phyloP scores from a whole-genome alignment of 2,329 filamentous ascomycete species.

The Calonectria leucothoes region DNA sequence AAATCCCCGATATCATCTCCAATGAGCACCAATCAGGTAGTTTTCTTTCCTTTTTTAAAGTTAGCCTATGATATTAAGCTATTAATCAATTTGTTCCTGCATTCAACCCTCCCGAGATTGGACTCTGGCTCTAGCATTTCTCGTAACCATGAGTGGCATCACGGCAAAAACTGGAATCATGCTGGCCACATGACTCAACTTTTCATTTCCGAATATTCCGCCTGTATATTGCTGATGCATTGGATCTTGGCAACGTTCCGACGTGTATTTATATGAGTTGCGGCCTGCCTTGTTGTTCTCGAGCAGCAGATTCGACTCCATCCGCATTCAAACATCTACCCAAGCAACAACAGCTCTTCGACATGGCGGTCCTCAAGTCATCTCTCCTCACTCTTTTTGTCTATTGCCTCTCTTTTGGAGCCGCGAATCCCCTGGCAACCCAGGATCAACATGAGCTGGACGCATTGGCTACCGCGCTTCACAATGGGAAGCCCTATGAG shows the following conservation, averaged over 20 bases:
- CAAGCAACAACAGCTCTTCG: no score
- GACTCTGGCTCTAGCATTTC: not conserved
- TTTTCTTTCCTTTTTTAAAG: no score
- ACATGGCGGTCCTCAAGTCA: not conserved
- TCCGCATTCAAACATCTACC: not conserved
- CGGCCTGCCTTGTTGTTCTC: not conserved
- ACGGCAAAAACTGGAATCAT: not conserved
- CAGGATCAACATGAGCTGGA: not conserved
- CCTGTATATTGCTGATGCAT: no score
- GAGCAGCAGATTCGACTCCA: no score
- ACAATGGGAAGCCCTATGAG: not conserved
- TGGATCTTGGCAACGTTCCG: not conserved
- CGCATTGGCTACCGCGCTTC: not conserved
- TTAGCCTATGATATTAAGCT: not conserved
- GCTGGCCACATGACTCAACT: no score
- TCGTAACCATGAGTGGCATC: not conserved
- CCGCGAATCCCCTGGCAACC: not conserved
- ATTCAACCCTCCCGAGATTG: no score
- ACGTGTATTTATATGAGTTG: not conserved
- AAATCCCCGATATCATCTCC: no score
- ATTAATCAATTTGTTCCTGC: not conserved
- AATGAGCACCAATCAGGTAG: no score
- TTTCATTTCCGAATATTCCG: not conserved
- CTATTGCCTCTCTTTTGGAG: not conserved
- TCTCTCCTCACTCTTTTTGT: not conserved